Evolutionary conservation across 2,329 filamentous ascomycete genomes (phyloP), one percentile per base, ranked within the genome.

Genomic region (Microdochium nivale): DNA sequence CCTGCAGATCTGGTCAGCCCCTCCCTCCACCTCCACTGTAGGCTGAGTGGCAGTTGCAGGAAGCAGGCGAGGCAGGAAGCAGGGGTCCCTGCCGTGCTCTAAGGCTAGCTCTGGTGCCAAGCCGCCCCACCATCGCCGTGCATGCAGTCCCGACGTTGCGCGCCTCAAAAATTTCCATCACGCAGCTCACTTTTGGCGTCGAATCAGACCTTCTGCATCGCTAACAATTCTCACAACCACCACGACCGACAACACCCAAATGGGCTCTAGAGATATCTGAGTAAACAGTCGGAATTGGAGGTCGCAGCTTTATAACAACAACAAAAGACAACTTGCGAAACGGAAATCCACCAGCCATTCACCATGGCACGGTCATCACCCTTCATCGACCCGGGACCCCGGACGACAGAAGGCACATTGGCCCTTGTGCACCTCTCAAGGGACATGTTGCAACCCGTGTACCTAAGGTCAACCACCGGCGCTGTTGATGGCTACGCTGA

Each of bases 361-460:
- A 44, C 40, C 16, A 74, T 74, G 72, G 56, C 62, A n/a, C 59
- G 58, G 14, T 61, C 67, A 2, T 96, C 91, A 10, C 86, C 90
- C 0, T 97, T 99, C 60, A 78, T 97, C 37, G 80, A 87, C 50
- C 84, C 88, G 0, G 83, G 84, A 16, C 63, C 75, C 2, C 69
- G 72, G 21, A 84, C 91, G 3, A 72, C 77, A 11, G 72, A 81
- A 23, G 78, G 87, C 59, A 78, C 78, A 2, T 80, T 97, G 46
- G 88, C 90, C 25, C 86, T 97, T 55, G 77, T 96, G 53, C 88
- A 96, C 65, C 80, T 99, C 50, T 92, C 89, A 55, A 86, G 91
- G 70, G 91, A 97, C 68, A 86, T 86, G 55, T 83, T 91, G 56
- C 77, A 90, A 37, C 90, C 92, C 8, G 76, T 90, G 25, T 83